These are phyloP conservation scores for Trichoderma hamatum DNA, from an alignment of 2,329 filamentous ascomycete genomes.

Conservation along the genomic window DNA sequence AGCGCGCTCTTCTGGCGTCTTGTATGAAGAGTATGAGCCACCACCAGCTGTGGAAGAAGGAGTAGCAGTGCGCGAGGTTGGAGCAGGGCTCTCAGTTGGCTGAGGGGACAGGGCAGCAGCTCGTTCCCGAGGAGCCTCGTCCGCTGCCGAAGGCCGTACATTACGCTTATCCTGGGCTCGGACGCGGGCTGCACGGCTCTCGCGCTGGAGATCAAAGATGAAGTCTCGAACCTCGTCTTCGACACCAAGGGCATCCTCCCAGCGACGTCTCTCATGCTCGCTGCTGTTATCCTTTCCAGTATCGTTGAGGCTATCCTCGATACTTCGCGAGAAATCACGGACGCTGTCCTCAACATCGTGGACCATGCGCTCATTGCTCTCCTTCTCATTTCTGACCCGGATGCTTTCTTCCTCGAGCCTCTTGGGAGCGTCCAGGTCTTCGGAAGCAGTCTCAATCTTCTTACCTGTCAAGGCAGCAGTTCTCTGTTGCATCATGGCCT, in stretches of 20 bases:
- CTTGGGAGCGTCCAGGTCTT: conserved; percentile 78
- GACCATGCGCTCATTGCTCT: conserved; percentile 96
- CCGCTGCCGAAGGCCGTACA: conserved; percentile 46
- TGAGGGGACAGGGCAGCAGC: conserved; percentile 6
- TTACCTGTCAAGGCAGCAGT: conserved; percentile 89
- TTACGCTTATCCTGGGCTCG: conserved; percentile 60
- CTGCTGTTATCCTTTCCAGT: conserved; percentile 72
- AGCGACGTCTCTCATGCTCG: conserved; percentile 88
- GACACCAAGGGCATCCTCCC: conserved; percentile 94
- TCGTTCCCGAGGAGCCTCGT: conserved; percentile 48
- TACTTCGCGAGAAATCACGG: conserved; percentile 78
- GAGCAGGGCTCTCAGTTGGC: conserved; percentile 51
- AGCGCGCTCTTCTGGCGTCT: conserved; percentile 89
- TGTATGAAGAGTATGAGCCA: conserved; percentile 78
- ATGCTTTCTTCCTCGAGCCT: conserved; percentile 87
- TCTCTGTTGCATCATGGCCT: conserved; percentile 98
- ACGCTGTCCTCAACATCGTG: conserved; percentile 96
- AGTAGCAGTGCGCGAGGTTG: conserved; percentile 56
- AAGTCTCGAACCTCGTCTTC: conserved; percentile 97
- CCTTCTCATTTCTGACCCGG: conserved; percentile 79
- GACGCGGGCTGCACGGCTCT: conserved; percentile 75
- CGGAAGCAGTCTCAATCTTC: conserved; percentile 68
- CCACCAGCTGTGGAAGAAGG: conserved; percentile 53
- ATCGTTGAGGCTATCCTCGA: conserved; percentile 87
- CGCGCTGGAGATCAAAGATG: conserved; percentile 92